Base-by-base conservation (phyloP, 108 stramenopile genomes). In the Epithemia pelagica region DNA sequence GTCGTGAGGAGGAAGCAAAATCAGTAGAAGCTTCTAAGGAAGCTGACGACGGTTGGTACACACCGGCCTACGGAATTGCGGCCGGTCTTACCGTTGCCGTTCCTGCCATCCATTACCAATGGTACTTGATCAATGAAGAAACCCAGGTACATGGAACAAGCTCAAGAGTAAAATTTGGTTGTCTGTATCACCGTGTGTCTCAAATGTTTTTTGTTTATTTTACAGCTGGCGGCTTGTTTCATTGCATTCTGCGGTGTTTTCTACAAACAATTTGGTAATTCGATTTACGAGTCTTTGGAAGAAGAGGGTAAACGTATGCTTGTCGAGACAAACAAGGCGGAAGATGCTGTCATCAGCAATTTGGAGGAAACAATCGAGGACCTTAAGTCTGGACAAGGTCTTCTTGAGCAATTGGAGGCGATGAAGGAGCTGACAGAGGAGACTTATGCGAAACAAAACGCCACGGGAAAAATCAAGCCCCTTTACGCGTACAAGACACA, bases 201-300 rank as follows among this genome's bases (percentile, higher is more conserved):
- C 15, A 15, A 46, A 46, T 46, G 10, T 46, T 46, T 5, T 46
- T 64, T 64, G 21, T 21, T 28, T 19, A 52, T 51, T 32, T 27
- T 32, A 33, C 84, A 91, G 74, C 83, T 94, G 22, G 74, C 86
- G 23, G 90, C 90, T 28, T 86, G 84, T 52, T 91, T 94, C 68
- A 61, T 94, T 55, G 85, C 83, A 31, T 94, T 94, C 65, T 84
- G 84, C 56, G 85, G 86, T 20, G 72, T 88, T 33, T 70, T 89
- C 55, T 94, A 91, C 85, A 88, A 86, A 15, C 84, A 94, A 61
- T 90, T 82, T n/a, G 93, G 93, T 31, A 85, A 80, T 53, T 80
- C 85, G 67, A 83, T 94, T 29, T 80, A 85, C 81, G 86, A 86
- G 67, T 64, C 72, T 54, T 68, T 94, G 63, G 85, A 89, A 59